Percentiles rank a stretch among this genome's conserved stretches.
Evolutionary conservation across 2,329 filamentous ascomycete genomes (phyloP).

Genomic region (Talaromyces marneffei): DNA sequence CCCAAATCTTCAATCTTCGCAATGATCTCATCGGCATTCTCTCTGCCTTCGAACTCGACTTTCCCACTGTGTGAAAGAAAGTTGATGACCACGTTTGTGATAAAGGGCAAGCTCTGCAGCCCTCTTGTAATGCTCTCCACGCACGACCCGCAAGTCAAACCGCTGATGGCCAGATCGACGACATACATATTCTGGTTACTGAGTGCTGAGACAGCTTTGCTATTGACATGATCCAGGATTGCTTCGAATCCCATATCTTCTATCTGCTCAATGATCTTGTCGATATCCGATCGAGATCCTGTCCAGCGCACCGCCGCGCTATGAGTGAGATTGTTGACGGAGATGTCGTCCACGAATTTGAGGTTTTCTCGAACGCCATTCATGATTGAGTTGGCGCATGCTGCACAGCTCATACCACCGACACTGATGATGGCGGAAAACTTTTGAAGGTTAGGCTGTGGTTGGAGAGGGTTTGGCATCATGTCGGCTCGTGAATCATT

Average conservation of each 20-base stretch:
- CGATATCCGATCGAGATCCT: constrained; percentile 40
- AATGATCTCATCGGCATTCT: constrained; percentile 41
- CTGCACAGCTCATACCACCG: constrained; percentile 54
- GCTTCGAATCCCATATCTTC: constrained; percentile 63
- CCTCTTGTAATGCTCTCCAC: constrained; percentile 45
- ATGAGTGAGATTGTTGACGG: constrained; percentile 49
- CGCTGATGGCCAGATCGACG: constrained; percentile 46
- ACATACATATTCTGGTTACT: constrained; percentile 21
- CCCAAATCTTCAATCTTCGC: constrained; percentile 54
- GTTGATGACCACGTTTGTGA: constrained; percentile 46
- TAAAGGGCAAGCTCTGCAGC: constrained; percentile 42
- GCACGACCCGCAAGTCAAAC: constrained; percentile 56
- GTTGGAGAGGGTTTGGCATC: neutral
- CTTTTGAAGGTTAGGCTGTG: neutral
- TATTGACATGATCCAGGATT: constrained; percentile 32
- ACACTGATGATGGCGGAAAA: constrained; percentile 42
- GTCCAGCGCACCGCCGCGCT: constrained; percentile 45
- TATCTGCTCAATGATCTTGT: constrained; percentile 44
- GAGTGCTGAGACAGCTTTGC: neutral
- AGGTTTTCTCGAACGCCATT: constrained; percentile 40
- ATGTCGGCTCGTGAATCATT: neutral
- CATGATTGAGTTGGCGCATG: constrained; percentile 48
- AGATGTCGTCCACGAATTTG: constrained; percentile 42
- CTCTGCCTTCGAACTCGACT: constrained; percentile 30
- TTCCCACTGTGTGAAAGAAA: constrained; percentile 46